phyloP scores from a whole-genome alignment of 1,139 yeast species.

The Pichia sp. region DNA sequence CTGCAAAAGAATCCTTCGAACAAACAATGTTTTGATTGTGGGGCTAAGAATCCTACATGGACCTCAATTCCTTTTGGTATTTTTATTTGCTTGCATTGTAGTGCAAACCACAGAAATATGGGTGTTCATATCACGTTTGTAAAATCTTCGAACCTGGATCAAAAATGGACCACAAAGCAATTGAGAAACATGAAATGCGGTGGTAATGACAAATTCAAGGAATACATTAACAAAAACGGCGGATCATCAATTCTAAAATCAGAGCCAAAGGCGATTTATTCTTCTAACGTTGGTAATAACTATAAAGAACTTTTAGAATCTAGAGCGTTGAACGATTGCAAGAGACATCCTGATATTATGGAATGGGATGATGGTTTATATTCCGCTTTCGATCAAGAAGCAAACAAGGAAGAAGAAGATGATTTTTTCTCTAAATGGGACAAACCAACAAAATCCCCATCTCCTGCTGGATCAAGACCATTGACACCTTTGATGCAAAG shows the following conservation, averaged over 20 bases:
- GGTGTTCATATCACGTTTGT: slow-evolving; percentile 97
- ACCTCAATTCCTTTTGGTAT: slow-evolving; percentile 96
- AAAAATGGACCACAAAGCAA: slow-evolving; percentile 83
- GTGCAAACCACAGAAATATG: slow-evolving; percentile 91
- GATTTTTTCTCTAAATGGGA: slow-evolving; percentile 93
- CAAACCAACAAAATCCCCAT: slow-evolving; percentile 60
- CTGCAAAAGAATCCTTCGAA: slow-evolving; percentile 63
- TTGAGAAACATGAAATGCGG: slow-evolving; percentile 87
- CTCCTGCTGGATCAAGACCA: slow-evolving; percentile 41
- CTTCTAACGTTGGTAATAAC: slow-evolving; percentile 66
- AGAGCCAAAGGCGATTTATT: slow-evolving; percentile 73
- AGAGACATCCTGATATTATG: slow-evolving; percentile 57
- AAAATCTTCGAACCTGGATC: slow-evolving; percentile 82
- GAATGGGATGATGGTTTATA: slow-evolving; percentile 36
- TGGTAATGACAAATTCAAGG: slow-evolving; percentile 82
- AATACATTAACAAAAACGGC: slow-evolving; percentile 74
- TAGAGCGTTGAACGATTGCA: slow-evolving; percentile 58
- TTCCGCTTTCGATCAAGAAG: slow-evolving; percentile 33
- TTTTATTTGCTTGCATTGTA: slow-evolving; percentile 87
- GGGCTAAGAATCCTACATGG: slow-evolving; percentile 95
- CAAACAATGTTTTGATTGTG: slow-evolving; percentile 87
- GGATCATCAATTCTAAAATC: slow-evolving; percentile 60
- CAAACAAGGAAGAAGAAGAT: slow-evolving; percentile 43
- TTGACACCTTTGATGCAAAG: slow-evolving; percentile 31
- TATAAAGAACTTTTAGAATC: slow-evolving; percentile 74